Evolutionary conservation across 2,329 filamentous ascomycete species (phyloP).

Genomic region (Aspergillus persii): DNA sequence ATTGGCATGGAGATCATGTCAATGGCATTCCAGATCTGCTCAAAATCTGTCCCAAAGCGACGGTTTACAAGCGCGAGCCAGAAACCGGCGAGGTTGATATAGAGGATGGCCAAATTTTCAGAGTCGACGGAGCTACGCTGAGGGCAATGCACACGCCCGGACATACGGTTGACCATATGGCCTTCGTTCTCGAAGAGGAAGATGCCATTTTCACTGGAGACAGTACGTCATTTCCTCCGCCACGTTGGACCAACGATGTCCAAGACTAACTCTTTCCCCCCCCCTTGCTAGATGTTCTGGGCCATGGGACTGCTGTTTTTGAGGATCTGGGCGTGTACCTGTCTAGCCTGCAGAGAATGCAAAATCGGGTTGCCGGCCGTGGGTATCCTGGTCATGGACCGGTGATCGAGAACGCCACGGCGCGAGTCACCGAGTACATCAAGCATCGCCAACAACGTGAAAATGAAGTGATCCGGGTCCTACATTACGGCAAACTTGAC

Average conservation of each 20-base stretch:
- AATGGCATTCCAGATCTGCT: conserved; percentile 71
- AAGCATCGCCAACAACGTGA: conserved; percentile 76
- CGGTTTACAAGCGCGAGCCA: conserved; percentile 66
- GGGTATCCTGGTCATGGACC: conserved; percentile 88
- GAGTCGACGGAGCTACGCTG: conserved; percentile 58
- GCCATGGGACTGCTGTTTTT: conserved; percentile 82
- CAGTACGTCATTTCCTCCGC: conserved; percentile 42
- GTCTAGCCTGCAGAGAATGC: conserved; percentile 67
- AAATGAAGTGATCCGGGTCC: conserved; percentile 67
- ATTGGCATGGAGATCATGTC: conserved; percentile 89
- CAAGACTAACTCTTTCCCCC: neutral
- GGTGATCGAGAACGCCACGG: conserved; percentile 68
- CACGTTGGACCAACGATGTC: neutral
- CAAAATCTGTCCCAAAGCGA: conserved; percentile 59
- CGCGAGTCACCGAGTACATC: conserved; percentile 79
- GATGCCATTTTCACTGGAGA: conserved; percentile 85
- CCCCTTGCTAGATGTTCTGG: conserved; percentile 62
- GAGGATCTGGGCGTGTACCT: conserved; percentile 72
- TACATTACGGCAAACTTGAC: conserved; percentile 48
- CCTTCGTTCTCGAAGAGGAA: conserved; percentile 72
- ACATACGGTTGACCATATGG: conserved; percentile 80
- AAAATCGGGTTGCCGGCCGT: conserved; percentile 55
- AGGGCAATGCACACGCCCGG: conserved; percentile 68
- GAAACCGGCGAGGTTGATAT: conserved; percentile 53
- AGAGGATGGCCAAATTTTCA: conserved; percentile 53